phyloP scores from a whole-genome alignment of 2,329 filamentous ascomycete genomes.

The Colletotrichum shisoi region DNA sequence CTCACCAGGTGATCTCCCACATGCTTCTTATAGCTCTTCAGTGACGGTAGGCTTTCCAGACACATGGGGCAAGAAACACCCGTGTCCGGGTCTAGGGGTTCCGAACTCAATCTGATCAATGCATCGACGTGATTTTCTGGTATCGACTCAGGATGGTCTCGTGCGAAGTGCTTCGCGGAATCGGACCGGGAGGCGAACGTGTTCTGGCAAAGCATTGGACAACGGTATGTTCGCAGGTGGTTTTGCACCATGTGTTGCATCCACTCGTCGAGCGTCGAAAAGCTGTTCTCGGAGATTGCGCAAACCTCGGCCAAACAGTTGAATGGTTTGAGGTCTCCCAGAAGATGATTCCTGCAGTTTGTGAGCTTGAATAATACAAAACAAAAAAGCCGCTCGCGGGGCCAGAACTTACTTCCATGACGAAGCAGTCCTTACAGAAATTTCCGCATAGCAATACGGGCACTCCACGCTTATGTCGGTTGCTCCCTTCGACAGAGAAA shows the following conservation, averaged over 20 bases:
- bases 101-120: neutral
- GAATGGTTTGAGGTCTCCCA: constrained; percentile 52
- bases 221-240: constrained; percentile 38
- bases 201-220: neutral
- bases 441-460: no score
- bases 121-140: rapidly evolving
- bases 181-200: rapidly evolving
- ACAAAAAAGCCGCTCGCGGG: no score
- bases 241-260: constrained; percentile 41
- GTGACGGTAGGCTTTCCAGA: neutral
- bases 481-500: no score
- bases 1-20: neutral
- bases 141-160: rapidly evolving
- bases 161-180: rapidly evolving
- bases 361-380: no score
- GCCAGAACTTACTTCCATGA: no score
- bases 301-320: constrained; percentile 47
- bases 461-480: no score
- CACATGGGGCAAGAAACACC: rapidly evolving
- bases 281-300: constrained; percentile 37
- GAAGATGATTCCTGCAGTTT: constrained; percentile 50
- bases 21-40: neutral
- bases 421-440: no score
- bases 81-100: rapidly evolving
- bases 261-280: constrained; percentile 42